Conservation (phyloP, 495 filamentous ascomycete species). For the Aspergillus ostianus region DNA sequence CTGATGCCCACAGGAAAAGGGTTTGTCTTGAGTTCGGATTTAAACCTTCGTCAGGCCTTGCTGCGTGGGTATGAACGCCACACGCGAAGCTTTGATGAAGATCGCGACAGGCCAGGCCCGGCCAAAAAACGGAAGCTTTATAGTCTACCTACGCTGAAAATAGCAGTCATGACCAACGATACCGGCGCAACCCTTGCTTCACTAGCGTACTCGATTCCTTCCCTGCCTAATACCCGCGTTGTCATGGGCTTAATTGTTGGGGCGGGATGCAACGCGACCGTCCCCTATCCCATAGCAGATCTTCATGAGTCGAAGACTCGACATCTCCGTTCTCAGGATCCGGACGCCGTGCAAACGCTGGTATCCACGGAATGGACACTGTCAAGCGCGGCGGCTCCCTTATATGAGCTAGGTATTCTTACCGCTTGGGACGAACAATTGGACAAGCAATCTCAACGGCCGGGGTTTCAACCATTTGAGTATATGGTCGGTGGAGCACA, state of each 20-base stretch:
- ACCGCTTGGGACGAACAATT: slow-evolving; percentile 66
- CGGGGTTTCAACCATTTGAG: slow-evolving; percentile 78
- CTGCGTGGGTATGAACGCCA: slow-evolving; percentile 61
- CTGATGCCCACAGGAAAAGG: slow-evolving; percentile 80
- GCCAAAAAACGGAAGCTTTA: slow-evolving; percentile 33
- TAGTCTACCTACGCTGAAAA: slow-evolving; percentile 57
- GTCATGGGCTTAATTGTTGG: slow-evolving; percentile 74
- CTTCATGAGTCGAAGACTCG: slow-evolving; percentile 57
- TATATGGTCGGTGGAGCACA: slow-evolving; percentile 78
- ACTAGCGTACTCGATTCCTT: slow-evolving; percentile 57
- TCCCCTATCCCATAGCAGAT: slow-evolving; percentile 59
- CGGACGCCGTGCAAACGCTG: slow-evolving; percentile 52
- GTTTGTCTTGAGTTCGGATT: slow-evolving; percentile 63
- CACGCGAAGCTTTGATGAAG: slow-evolving; percentile 29
- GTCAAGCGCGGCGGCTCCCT: slow-evolving; percentile 57
- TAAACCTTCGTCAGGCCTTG: slow-evolving; percentile 67
- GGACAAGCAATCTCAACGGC: slow-evolving; percentile 56
- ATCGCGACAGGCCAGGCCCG: slow-evolving; percentile 7
- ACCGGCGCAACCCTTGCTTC: slow-evolving; percentile 72
- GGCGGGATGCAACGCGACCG: slow-evolving; percentile 74
- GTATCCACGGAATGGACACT: slow-evolving; percentile 83
- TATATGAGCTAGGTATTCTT: slow-evolving; percentile 55
- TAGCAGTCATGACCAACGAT: slow-evolving; percentile 74
- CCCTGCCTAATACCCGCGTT: slow-evolving; percentile 60
- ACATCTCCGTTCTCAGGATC: slow-evolving; percentile 27